phyloP scores from a whole-genome alignment of 495 filamentous ascomycete species.

The Extremus antarcticus region DNA sequence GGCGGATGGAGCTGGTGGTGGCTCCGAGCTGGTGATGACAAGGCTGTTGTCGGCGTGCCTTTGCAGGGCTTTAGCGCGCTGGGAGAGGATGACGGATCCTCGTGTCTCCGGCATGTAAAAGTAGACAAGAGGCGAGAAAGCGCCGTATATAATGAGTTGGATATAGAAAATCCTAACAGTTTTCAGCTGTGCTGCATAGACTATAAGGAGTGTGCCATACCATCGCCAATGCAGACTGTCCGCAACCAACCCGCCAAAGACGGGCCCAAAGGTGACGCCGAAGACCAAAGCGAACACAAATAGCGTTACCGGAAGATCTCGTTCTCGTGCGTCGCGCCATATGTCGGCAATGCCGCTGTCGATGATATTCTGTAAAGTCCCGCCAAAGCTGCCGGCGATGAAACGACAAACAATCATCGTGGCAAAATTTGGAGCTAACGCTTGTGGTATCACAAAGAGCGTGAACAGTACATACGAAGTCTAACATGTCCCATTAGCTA shows the following conservation, averaged over 20 bases:
- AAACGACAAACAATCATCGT: constrained; percentile 38
- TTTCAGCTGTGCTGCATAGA: no score
- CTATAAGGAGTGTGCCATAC: no score
- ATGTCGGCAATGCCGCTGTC: constrained; percentile 40
- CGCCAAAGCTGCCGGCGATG: constrained; percentile 38
- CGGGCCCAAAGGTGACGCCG: constrained; percentile 38
- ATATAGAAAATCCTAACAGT: constrained; percentile 42
- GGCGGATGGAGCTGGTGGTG: constrained; percentile 21
- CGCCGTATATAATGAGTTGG: constrained; percentile 38
- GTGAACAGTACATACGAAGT: constrained; percentile 35
- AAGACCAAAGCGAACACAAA: constrained; percentile 36
- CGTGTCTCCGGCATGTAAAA: constrained; percentile 37
- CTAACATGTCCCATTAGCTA: neutral
- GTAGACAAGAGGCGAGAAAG: constrained; percentile 31
- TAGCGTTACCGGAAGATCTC: constrained; percentile 37
- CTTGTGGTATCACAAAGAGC: constrained; percentile 39
- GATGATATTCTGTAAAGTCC: constrained; percentile 37
- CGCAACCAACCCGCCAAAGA: constrained; percentile 38
- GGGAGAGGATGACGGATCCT: constrained; percentile 30
- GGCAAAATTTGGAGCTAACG: constrained; percentile 39
- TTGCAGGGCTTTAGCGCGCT: constrained; percentile 23
- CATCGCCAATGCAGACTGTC: constrained; percentile 24
- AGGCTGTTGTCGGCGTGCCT: neutral
- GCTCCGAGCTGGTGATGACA: no score
- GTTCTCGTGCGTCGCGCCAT: constrained; percentile 31